Base-by-base conservation (phyloP, 495 filamentous ascomycete species). In the Geoglossum glabrum region DNA sequence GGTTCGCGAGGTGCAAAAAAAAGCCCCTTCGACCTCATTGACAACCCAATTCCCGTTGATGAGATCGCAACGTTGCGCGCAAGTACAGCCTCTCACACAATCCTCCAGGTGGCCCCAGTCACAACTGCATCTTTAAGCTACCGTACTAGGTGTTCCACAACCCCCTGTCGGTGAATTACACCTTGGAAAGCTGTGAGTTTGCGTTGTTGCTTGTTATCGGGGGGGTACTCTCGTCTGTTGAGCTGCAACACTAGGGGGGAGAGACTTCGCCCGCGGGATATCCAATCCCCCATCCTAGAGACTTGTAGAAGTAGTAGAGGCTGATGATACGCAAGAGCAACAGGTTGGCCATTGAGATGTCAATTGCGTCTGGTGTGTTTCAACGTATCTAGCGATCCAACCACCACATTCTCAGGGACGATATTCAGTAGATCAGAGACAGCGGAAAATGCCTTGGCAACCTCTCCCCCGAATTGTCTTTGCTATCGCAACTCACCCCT, bases 391-490 rank as follows among this genome's bases (percentile, higher is more conserved):
- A 50, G 26, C 7, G n/a, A 26, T 50, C 26, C 21, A 28, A 17
- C 46, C 3, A 21, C 21, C 15, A 26, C 7, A 50, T 9, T 26
- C 26, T 15, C 5, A 10, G 5, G 46, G 46, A 21, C 5, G 6
- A 28, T 26, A 28, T 50, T 17, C 7, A 28, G 26, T 28, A 28
- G 46, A n/a, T 10, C 46, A 50, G 46, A 43, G 27, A 55, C 54
- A 9, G 28, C 26, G 59, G n/a, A n/a, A 60, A 57, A 96, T 96
- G 90, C 87, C 89, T 78, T 98, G 92, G 92, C 80, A 83, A 77
- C 89, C 92, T 60, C 79, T 98, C 68, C 88, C 90, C 70, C 88
- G 87, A 64, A 96, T 98, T 73, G 92, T 89, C 64, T 97, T 96
- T 72, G 93, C 90, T 61, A 85, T 98, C 68, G 90, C 90, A 68